Base-by-base conservation (phyloP, 805 yeast species). In the Candida saitoana region DNA sequence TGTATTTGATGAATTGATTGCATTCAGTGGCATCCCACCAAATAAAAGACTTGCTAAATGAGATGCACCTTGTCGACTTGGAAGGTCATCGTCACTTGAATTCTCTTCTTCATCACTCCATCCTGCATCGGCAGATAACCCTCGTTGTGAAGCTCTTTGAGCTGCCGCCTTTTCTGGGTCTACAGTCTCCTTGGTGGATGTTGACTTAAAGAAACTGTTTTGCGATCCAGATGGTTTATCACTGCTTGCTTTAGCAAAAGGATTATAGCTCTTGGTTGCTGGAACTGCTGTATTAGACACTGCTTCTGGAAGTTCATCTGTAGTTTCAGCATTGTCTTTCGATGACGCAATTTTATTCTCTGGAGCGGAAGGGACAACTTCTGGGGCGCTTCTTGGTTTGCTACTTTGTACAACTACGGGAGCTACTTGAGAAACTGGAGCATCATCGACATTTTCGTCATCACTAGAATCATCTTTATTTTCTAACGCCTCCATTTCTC, bases 81-180 rank as follows among this genome's bases (percentile, higher is more conserved):
- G 79, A 54, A 50, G 71, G 40, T 69, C 75, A 38, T 76, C 81
- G 39, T 74, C 78, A 11, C 75, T 76, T 11, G 66, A 67, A 36
- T 57, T 60, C 15, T 65, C 71, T 42, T 61, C 55, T 22, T 63
- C 51, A 40, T 74, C 78, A 46, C 79, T 79, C 65, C 74, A 75
- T 42, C 65, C 80, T 39, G 64, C 69, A 31, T 63, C 69, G 19
- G 56, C 62, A 6, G 64, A 63, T 33, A 65, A 52, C 3, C 82
- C 82, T 60, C 90, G 71, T 57, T 85, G 91, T 5, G 86, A 77
- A 19, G 76, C 79, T 60, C 93, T 71, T 60, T 84, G 90, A 2
- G 82, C 83, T 42, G 80, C 83, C 20, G 84, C 77, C 45, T 79
- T 77, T 46, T 70, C 70, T 1, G 76, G 65, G 54, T 82, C 87